Evolutionary conservation across 768 basidiomycete genomes (phyloP).

Genomic region (Termitomyces eurrhizus): DNA sequence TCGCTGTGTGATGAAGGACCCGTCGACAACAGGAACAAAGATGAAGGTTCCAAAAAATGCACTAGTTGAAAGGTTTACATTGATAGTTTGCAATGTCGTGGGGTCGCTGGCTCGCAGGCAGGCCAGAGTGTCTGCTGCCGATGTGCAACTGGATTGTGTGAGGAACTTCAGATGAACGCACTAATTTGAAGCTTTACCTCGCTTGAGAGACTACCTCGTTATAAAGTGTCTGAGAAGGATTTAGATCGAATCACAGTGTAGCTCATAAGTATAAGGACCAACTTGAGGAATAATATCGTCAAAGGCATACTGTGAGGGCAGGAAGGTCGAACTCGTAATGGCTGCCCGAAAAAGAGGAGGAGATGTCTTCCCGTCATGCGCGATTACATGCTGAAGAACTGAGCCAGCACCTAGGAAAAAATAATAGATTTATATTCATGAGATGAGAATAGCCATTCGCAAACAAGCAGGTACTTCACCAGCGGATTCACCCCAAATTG

Average conservation of each 20-base stretch:
- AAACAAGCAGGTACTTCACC: slow-evolving; percentile 18
- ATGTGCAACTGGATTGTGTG: slow-evolving; percentile 28
- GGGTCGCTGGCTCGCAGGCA: slow-evolving; percentile 36
- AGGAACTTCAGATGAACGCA: not conserved
- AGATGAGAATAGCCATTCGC: not conserved
- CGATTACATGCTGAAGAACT: slow-evolving; percentile 45
- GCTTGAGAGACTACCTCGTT: slow-evolving; percentile 12
- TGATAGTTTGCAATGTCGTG: slow-evolving; percentile 27
- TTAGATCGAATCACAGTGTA: not conserved
- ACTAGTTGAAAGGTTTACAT: slow-evolving; percentile 24
- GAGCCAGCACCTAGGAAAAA: slow-evolving; percentile 38
- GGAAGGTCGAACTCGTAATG: slow-evolving; percentile 41
- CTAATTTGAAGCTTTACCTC: not conserved
- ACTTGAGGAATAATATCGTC: slow-evolving; percentile 30
- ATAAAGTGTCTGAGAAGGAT: slow-evolving; percentile 10
- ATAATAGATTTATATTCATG: not conserved
- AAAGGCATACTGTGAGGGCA: slow-evolving; percentile 43
- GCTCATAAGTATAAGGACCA: not conserved
- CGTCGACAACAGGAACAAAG: slow-evolving; percentile 46
- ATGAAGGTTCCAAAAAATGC: slow-evolving; percentile 36
- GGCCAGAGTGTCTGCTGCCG: slow-evolving; percentile 26
- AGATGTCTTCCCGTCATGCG: slow-evolving; percentile 39
- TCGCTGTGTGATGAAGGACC: slow-evolving; percentile 38
- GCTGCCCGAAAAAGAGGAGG: slow-evolving; percentile 41
- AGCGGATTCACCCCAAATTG: slow-evolving; percentile 42